Conservation (phyloP, 768 basidiomycete species). For the Lactifluus hygrophoroides region DNA sequence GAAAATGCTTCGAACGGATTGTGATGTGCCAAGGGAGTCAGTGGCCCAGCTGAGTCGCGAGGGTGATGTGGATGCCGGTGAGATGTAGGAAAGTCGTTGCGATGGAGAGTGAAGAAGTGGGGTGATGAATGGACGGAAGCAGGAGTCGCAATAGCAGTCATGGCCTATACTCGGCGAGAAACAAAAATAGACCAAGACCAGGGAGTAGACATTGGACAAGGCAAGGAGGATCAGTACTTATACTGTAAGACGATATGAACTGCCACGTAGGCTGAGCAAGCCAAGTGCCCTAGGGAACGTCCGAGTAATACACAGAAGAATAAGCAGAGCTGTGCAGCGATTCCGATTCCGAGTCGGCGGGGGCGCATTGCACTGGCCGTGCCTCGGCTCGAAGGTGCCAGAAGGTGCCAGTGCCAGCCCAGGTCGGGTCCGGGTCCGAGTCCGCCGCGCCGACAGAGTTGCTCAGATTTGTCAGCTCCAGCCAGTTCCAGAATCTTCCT, state of each 20-base stretch:
- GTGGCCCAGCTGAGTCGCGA: background rate
- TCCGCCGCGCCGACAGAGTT: too few relatives aligned
- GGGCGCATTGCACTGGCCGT: too few relatives aligned
- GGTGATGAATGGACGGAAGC: background rate
- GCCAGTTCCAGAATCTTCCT: background rate
- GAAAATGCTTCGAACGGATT: constrained; percentile 14
- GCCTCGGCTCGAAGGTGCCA: too few relatives aligned
- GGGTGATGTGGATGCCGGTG: background rate
- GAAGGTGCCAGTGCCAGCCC: too few relatives aligned
- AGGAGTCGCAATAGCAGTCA: constrained; percentile 8
- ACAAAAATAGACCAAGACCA: background rate
- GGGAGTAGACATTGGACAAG: background rate
- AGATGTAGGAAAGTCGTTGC: background rate
- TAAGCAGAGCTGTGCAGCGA: background rate
- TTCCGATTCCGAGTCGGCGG: too few relatives aligned
- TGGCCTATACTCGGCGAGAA: background rate
- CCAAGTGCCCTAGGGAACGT: background rate
- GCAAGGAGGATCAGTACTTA: background rate
- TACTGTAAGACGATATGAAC: background rate
- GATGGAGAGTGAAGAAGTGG: background rate
- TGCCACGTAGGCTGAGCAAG: background rate
- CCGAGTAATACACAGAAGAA: background rate
- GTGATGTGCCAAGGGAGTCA: background rate
- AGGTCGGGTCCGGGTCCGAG: too few relatives aligned
- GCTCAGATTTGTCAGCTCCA: too few relatives aligned